Evolutionary conservation across 768 basidiomycete species (phyloP), one percentile per base, ranked within the genome.

Genomic region (Chalciporus sphaerocephalus): DNA sequence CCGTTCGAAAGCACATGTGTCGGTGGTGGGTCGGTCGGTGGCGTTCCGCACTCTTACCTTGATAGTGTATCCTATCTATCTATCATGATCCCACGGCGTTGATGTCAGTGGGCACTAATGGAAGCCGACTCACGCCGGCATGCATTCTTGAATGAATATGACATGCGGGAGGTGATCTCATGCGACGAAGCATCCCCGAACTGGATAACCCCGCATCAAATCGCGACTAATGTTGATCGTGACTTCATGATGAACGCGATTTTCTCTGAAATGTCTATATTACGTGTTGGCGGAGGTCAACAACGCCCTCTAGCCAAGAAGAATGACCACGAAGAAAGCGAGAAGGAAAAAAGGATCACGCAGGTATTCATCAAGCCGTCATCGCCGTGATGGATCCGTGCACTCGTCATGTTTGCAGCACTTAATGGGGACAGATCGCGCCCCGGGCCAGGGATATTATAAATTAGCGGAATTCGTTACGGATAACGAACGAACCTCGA

Each of bases 11-110:
- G 58, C 70, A 67, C 11, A 76, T 75, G 56, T 85, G 81, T 57
- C 70, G 76, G 21, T 80, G 74, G 68, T 85, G 84, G 85, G 60
- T 77, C n/a, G 81, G 79, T 18, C 65, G 68, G 27, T 80, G 80
- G 78, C 38, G 27, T 15, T 20, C 21, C 23, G 43, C 36, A 1
- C 23, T 7, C 25, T 16, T 39, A 21, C 4, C 36, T 46, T 23
- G 34, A 40, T 46, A 18, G 25, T 17, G 24, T 7, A 33, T 40
- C 23, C 23, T 16, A 30, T 7, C 13, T 18, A 22, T 28, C 44
- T 25, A 32, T 33, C 40, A 38, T 25, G 9, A 21, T 46, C 38
- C 12, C 46, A 58, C 32, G 48, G 24, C 17, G 0, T 7, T 7
- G 33, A 5, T 45, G 23, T 46, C 42, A 11, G 5, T 9, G 24